phyloP scores from a whole-genome alignment of 108 stramenopile species.

The Fragilariopsis cylindrus region DNA sequence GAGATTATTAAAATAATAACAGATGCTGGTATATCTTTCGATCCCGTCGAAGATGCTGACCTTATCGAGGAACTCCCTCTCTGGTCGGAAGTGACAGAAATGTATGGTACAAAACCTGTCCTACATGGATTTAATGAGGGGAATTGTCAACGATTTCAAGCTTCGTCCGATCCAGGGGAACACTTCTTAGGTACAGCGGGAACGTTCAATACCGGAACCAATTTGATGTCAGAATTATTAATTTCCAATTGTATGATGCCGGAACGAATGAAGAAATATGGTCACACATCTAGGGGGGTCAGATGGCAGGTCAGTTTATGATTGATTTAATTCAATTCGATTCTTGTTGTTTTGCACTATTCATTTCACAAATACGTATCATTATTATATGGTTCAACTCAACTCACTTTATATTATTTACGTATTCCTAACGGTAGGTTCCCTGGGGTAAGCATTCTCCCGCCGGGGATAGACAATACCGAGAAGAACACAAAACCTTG shows the following conservation, averaged over 20 bases:
- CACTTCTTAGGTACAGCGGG: conserved; percentile 51
- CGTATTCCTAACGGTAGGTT: not conserved
- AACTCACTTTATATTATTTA: not conserved
- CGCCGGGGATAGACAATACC: conserved; percentile 44
- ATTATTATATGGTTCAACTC: not conserved
- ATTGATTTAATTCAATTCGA: not conserved
- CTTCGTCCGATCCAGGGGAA: conserved; percentile 34
- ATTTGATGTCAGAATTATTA: conserved; percentile 71
- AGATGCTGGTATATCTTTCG: conserved; percentile 20
- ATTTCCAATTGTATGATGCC: conserved; percentile 59
- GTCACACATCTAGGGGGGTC: conserved; percentile 37
- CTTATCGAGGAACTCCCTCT: conserved; percentile 32
- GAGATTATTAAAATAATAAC: conserved; percentile 27
- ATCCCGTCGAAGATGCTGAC: conserved; percentile 27
- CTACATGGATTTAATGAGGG: conserved; percentile 42
- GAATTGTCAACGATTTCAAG: conserved; percentile 38
- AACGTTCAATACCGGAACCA: conserved; percentile 85
- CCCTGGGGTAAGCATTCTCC: conserved; percentile 90
- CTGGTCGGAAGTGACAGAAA: conserved; percentile 40
- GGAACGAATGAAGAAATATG: conserved; percentile 43
- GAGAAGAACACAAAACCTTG: conserved; percentile 42
- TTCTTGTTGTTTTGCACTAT: not conserved
- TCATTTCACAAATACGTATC: not conserved
- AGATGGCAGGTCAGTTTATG: conserved; percentile 59
- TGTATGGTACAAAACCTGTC: conserved; percentile 48